Evolutionary conservation across 2,329 filamentous ascomycete species (phyloP).

Genomic region (Claviceps arundinis): DNA sequence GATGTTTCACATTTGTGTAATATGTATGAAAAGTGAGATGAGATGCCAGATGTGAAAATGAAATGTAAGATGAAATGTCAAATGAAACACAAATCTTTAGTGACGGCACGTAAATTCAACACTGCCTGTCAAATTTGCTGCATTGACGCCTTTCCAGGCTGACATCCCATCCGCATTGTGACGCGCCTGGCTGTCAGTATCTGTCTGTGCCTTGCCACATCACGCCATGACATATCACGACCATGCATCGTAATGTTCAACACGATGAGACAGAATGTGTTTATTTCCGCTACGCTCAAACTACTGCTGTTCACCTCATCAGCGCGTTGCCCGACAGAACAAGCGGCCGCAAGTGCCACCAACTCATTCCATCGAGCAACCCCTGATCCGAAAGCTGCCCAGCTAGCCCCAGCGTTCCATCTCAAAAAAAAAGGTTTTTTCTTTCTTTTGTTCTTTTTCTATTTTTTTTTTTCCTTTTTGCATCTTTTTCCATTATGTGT

Average conservation of each 20-base stretch:
- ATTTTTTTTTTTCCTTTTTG: neutral
- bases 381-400: slow-evolving; percentile 7
- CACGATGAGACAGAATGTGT: slow-evolving; percentile 2
- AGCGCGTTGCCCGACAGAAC: neutral
- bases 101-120: too few relatives aligned
- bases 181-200: too few relatives aligned
- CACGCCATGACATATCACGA: too few relatives aligned
- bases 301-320: slow-evolving; percentile 3
- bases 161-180: too few relatives aligned
- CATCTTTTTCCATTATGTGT: too few relatives aligned
- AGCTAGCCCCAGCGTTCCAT: slow-evolving; percentile 10
- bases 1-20: too few relatives aligned
- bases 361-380: neutral
- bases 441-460: neutral
- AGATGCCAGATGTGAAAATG: too few relatives aligned
- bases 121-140: too few relatives aligned
- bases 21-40: too few relatives aligned
- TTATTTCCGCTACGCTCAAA: neutral
- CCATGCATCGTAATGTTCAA: neutral
- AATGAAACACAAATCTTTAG: too few relatives aligned
- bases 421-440: slow-evolving; percentile 13
- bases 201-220: neutral
- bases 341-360: neutral
- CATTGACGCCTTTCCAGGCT: too few relatives aligned
- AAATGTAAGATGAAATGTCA: too few relatives aligned